Percentiles rank a stretch among this genome's conserved stretches.
These are phyloP conservation scores for Protea cynaroides DNA, from an alignment of 164 flowering plant species.

Conservation along the genomic window DNA sequence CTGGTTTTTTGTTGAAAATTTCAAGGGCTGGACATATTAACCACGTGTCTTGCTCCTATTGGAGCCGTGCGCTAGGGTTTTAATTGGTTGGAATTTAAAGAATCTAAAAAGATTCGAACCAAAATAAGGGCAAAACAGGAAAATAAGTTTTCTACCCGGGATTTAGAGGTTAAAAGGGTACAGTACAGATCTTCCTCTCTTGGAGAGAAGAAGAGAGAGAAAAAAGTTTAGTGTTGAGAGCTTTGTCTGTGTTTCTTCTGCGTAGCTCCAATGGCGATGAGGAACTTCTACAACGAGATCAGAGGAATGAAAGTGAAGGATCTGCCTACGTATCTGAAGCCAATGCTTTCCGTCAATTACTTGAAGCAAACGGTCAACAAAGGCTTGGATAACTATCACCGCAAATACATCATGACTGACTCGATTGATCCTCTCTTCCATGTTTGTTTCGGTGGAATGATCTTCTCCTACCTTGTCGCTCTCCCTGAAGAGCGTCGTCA, in stretches of 20 bases:
- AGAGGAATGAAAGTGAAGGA: constrained; percentile 73
- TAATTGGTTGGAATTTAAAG: no score
- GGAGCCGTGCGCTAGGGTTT: no score
- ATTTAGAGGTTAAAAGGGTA: no score
- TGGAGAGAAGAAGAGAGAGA: no score
- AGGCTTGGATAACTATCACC: constrained; percentile 64
- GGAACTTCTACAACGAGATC: constrained; percentile 64
- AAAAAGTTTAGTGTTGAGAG: neutral
- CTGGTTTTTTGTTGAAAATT: no score
- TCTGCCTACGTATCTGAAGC: constrained; percentile 58
- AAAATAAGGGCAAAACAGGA: no score
- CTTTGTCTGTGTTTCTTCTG: neutral
- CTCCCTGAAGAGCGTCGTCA: constrained; percentile 93
- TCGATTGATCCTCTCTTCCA: constrained; percentile 66
- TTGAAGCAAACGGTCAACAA: constrained; percentile 39
- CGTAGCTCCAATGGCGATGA: constrained; percentile 49
- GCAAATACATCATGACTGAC: constrained; percentile 69
- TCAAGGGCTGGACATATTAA: no score
- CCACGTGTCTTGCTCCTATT: no score
- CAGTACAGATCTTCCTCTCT: no score
- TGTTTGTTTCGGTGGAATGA: constrained; percentile 83
- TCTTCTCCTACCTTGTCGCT: constrained; percentile 79
- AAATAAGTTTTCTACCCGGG: no score
- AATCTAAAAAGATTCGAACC: no score
- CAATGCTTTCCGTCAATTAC: constrained; percentile 41